Base-by-base conservation (phyloP, 495 filamentous ascomycete genomes). In the Saxophila tyrrhenica region DNA sequence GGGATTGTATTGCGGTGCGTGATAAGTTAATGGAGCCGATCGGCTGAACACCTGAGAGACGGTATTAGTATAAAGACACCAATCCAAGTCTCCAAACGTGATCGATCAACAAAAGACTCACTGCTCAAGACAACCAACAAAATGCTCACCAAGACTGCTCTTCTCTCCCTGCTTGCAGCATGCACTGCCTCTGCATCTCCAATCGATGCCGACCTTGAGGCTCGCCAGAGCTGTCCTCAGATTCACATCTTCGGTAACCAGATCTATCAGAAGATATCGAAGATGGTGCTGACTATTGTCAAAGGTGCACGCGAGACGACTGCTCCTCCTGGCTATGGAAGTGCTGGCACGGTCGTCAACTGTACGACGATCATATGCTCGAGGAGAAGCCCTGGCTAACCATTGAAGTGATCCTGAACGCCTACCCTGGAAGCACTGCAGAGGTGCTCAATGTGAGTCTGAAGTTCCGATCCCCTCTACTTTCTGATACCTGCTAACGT, bases 401-500 rank as follows among this genome's bases (percentile, higher is more conserved):
- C n/a, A n/a, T n/a, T n/a, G n/a, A n/a, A n/a, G n/a, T 71, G 15
- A 56, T 81, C 16, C 55, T 72, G 13, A 62, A 63, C 24, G 73
- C 74, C 17, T 76, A 77, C 55, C 59, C 73, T 0, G 73, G 72
- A n/a, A 63, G 73, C 2, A 78, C 75, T 11, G 59, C 75, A 1
- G 78, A 82, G 57, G 72, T 73, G 5, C 80, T 83, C 47, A 63
- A 58, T 45, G n/a, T n/a, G n/a, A n/a, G n/a, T n/a, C n/a, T n/a
- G n/a, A n/a, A n/a, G n/a, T n/a, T n/a, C n/a, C n/a, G n/a, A n/a
- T n/a, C n/a, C n/a, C n/a, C n/a, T n/a, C n/a, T n/a, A n/a, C n/a
- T n/a, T n/a, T n/a, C n/a, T n/a, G n/a, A n/a, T n/a, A n/a, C n/a
- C n/a, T n/a, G n/a, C n/a, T n/a, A n/a, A n/a, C n/a, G n/a, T n/a